Evolutionary conservation across 176 grass and related monocot species (phyloP).

Genomic region (barley (Hordeum vulgare)): DNA sequence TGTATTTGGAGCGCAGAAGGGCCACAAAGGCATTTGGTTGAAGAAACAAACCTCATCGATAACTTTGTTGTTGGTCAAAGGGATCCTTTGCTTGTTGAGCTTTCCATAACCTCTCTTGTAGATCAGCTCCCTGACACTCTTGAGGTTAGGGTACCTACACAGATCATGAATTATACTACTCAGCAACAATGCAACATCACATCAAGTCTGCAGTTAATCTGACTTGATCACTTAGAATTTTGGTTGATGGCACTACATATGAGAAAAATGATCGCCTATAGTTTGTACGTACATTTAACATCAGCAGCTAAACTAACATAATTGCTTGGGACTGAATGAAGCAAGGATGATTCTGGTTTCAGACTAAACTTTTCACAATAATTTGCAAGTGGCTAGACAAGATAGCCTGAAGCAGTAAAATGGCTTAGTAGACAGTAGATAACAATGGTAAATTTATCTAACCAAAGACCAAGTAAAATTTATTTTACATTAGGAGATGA

Average conservation of each 20-base stretch:
- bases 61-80: conserved; percentile 60
- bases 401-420: background rate
- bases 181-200: background rate
- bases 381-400: background rate
- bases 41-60: conserved; percentile 49
- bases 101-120: conserved; percentile 92
- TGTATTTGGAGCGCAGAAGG: background rate
- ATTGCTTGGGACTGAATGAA: background rate
- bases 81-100: conserved; percentile 78
- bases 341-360: background rate
- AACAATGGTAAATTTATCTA: too few species aligned
- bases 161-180: background rate
- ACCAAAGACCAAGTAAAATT: background rate
- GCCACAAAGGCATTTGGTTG: background rate
- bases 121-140: conserved; percentile 81
- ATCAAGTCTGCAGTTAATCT: background rate
- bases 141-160: conserved; percentile 81
- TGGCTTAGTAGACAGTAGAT: background rate
- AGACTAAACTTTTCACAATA: background rate
- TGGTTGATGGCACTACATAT: background rate
- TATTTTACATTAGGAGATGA: background rate
- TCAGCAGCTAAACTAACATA: background rate
- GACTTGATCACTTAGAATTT: background rate
- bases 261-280: background rate
- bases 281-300: background rate